Percentiles rank a stretch among this genome's conserved stretches.
Conservation (phyloP, 768 basidiomycete species). For the Macrolepiota fuliginosa region DNA sequence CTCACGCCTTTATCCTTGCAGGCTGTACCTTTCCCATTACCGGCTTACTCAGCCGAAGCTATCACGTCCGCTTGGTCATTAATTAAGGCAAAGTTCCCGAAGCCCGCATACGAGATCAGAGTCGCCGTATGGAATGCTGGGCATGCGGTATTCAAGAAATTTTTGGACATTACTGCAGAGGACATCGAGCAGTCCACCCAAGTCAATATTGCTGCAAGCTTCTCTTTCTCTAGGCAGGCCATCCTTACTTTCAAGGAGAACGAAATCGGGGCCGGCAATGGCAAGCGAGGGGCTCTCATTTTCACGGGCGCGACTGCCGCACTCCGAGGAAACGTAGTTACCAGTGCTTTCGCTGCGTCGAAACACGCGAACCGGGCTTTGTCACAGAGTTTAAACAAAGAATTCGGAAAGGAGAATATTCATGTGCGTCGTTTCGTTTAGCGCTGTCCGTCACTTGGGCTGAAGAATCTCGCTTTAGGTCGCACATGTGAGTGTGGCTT, state of each 20-base stretch:
- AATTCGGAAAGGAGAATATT: conserved; percentile 72
- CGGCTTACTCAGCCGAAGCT: conserved; percentile 45
- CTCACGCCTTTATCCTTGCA: conserved; percentile 21
- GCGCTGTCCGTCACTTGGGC: conserved; percentile 24
- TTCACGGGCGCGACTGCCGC: conserved; percentile 76
- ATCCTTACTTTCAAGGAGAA: conserved; percentile 62
- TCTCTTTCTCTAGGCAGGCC: conserved; percentile 60
- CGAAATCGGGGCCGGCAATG: conserved; percentile 38
- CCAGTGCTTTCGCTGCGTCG: conserved; percentile 60
- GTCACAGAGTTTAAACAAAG: conserved; percentile 70
- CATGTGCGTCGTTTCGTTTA: conserved; percentile 59
- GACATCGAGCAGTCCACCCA: conserved; percentile 53
- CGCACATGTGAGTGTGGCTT: conserved; percentile 5
- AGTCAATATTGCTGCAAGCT: conserved; percentile 54
- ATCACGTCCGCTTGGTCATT: conserved; percentile 47
- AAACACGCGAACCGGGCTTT: conserved; percentile 63
- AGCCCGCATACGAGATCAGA: conserved; percentile 49
- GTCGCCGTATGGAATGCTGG: conserved; percentile 66
- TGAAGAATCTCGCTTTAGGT: neutral
- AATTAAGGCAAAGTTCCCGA: conserved; percentile 45
- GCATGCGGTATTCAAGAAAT: conserved; percentile 58
- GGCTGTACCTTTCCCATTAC: conserved; percentile 58
- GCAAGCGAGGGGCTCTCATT: conserved; percentile 60
- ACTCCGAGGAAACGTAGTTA: conserved; percentile 55
- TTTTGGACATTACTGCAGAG: conserved; percentile 58